Evolutionary conservation across 2,329 filamentous ascomycete species (phyloP), one percentile per base, ranked within the genome.

Genomic region (Fusarium decemcellulare): DNA sequence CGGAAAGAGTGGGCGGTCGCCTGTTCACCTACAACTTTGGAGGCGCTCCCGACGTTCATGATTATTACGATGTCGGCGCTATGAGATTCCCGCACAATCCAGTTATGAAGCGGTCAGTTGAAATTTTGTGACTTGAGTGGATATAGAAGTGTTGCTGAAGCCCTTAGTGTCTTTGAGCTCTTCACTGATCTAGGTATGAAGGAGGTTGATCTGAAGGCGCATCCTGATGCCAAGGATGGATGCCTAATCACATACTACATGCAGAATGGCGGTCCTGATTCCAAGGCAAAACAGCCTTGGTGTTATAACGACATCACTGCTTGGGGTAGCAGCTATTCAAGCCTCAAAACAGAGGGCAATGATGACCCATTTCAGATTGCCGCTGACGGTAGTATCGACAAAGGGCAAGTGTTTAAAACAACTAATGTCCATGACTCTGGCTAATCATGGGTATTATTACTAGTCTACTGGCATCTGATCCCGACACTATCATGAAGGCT

Each of bases 11-110:
- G 3, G 68, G 68, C 2, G 63, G 68, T 0, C 67, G 67, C 3
- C 18, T 70, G 2, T 70, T 61, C 18, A 70, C 68, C 11, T 60
- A 70, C 15, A 23, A 68, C 15, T 71, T 70, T n/a, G 42, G 52
- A 5, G 34, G 61, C 0, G 36, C 23, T 16, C 29, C 27, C 1
- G 47, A 61, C 3, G 30, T 39, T 8, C 68, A 70, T 5, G 68
- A 71, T 34, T 70, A 67, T 2, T 67, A 64, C 16, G 60, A 67
- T 2, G 51, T 70, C 4, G 68, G 67, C 1, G 63, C 68, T 1
- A 57, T 70, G 67, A 27, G 63, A 29, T 67, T 67, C 2, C 67
- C 67, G 1, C 39, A 68, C 4, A 69, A 68, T 6, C 29, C 32
- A 0, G 50, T 69, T 2, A 69, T 69, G 67, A 59, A 53, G 15